Evolutionary conservation across 345 rosid species (phyloP), one percentile per base, ranked within the genome.

Genomic region (Salix viminalis): DNA sequence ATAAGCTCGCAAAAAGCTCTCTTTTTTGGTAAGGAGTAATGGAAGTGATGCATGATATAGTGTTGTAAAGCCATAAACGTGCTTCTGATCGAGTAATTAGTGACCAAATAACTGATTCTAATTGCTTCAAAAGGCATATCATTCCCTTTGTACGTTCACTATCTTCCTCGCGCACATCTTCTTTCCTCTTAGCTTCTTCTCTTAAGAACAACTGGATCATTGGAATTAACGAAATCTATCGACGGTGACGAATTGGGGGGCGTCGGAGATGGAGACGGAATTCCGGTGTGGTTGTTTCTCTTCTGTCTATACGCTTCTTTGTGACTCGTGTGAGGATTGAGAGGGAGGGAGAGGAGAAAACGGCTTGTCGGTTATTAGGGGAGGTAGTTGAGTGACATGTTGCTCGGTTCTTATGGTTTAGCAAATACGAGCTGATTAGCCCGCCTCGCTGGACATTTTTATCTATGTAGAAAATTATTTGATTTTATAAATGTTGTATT

Each of bases 41-140:
- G 28, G 85, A 79, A 21, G 75, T 82, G 5, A 88, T 50, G 54
- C 72, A 75, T 0, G 94, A 86, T 24, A 94, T 67, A 1, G 94
- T 80, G 48, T 85, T 85, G 84, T 90, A 88, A 28, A 94, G 92
- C 97, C 97, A 94, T n/a, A 90, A 74, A 10, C 89, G 92, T 81
- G 99, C 90, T 85, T 91, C 99, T 18, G 97, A 90, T 71, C 92
- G 85, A 60, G 85, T 79, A 42, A 87, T 86, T 77, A 91, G 34
- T 5, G 93, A 85, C 88, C 92, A 87, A 73, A 95, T 68, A 66
- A 84, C 86, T 14, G 91, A 84, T 46, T 84, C 87, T 65, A 95
- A 76, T 66, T 84, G 71, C 62, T 84, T 83, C 75, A 93, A 82
- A 76, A 82, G 90, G 50, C 87, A 80, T 12, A 88, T 72, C 73